Conservation (phyloP, 2,329 filamentous ascomycete genomes). For the Colletotrichum melonis region DNA sequence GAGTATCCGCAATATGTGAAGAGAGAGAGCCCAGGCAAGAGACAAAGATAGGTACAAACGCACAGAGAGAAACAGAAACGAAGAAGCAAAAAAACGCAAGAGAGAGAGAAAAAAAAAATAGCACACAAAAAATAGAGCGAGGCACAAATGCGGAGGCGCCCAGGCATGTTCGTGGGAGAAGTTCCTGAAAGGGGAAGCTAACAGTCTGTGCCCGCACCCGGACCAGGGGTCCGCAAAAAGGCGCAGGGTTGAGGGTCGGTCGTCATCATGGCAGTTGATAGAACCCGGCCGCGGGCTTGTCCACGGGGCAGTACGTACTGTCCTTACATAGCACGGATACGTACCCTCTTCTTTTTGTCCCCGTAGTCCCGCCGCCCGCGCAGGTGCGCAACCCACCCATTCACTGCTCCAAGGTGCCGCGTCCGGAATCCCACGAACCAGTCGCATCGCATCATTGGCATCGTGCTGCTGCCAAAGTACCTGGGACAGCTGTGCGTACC, state of each 20-base stretch:
- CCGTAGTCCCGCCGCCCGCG: constrained; percentile 21
- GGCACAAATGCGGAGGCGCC: constrained; percentile 33
- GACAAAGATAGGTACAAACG: not conserved
- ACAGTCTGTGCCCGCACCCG: constrained; percentile 34
- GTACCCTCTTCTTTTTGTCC: not conserved
- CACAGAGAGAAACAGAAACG: not conserved
- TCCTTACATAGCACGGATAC: too few relatives aligned
- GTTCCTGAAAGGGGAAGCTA: constrained; percentile 37
- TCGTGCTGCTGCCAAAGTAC: constrained; percentile 25
- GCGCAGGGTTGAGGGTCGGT: constrained; percentile 27
- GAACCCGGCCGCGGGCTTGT: constrained; percentile 19
- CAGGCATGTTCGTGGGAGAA: constrained; percentile 34
- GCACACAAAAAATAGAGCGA: constrained; percentile 19
- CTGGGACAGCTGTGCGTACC: constrained; percentile 6
- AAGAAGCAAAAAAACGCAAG: not conserved
- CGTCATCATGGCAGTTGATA: constrained; percentile 36
- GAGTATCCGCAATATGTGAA: not conserved
- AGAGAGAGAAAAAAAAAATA: not conserved
- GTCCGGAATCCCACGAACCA: constrained; percentile 34
- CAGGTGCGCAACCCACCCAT: constrained; percentile 21
- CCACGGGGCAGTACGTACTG: constrained; percentile 15
- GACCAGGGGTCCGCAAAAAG: constrained; percentile 32
- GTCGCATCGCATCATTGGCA: constrained; percentile 32
- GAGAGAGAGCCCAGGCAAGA: not conserved
- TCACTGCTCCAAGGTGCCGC: constrained; percentile 21